phyloP scores from a whole-genome alignment of 2,329 filamentous ascomycete genomes.

The Cladosporium sp. region DNA sequence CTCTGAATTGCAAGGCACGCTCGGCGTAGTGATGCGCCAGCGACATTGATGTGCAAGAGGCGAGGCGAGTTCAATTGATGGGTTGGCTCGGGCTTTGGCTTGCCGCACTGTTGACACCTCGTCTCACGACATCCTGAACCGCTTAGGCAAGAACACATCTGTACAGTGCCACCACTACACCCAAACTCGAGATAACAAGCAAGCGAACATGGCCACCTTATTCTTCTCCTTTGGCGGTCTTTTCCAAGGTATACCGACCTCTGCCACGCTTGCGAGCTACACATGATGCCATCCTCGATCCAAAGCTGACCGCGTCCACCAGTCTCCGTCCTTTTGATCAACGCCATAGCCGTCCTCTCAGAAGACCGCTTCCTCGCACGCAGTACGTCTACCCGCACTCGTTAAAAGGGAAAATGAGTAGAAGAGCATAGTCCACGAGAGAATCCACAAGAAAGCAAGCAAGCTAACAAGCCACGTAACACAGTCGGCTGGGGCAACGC shows the following conservation, averaged over 20 bases:
- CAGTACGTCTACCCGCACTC: conserved; percentile 47
- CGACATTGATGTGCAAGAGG: conserved; percentile 15
- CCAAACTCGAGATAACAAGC: neutral
- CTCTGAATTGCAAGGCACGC: conserved; percentile 21
- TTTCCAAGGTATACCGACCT: conserved; percentile 59
- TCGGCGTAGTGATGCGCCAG: conserved; percentile 17
- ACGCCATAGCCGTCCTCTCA: conserved; percentile 88
- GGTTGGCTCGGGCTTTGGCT: neutral
- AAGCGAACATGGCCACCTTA: conserved; percentile 38
- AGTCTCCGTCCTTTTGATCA: conserved; percentile 85
- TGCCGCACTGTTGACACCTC: neutral
- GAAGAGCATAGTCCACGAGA: neutral
- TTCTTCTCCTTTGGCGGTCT: conserved; percentile 68
- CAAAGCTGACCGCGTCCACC: conserved; percentile 9
- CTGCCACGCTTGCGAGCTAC: conserved; percentile 15
- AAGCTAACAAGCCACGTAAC: neutral
- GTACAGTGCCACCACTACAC: neutral
- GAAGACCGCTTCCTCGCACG: conserved; percentile 90
- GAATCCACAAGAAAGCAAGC: neutral
- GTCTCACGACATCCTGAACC: conserved; percentile 1
- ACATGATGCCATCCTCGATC: conserved; percentile 11
- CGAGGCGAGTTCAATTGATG: too few relatives aligned
- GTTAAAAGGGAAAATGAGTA: neutral
- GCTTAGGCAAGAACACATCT: conserved; percentile 5
- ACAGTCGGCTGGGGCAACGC: conserved; percentile 70